Base-by-base conservation (phyloP, 352 stramenopile species). In the Globisporangium nodosum region DNA sequence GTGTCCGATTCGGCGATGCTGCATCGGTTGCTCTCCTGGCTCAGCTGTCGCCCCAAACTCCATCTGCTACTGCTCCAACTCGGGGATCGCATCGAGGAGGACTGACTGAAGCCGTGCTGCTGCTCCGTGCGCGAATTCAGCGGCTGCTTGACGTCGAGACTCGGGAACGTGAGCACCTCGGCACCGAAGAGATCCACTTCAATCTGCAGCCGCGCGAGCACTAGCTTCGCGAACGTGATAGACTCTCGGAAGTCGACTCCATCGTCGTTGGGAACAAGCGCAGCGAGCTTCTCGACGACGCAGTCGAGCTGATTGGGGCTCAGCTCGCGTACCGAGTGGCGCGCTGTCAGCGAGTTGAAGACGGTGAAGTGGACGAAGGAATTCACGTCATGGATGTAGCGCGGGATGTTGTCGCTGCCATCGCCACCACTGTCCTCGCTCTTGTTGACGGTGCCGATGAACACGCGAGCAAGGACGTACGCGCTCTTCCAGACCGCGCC, bases 111-210 rank as follows among this genome's bases (percentile, higher is more conserved):
- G 27, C 31, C 24, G 13, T 11, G 13, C 35, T 43, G 35, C 20
- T 45, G 51, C 43, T 63, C 30, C 11, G 56, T 49, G 56, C 49
- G 56, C 24, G 56, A 56, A 24, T 63, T 63, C 16, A 57, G 9
- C n/a, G 46, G 30, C 20, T 65, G 59, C 31, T 58, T 57, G 48
- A 50, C 24, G 24, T 81, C 77, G 6, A 89, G 57, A 5, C 53
- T 58, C 1, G 79, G 77, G 31, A 89, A 87, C 1, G 70, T 47
- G 35, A 89, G 70, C 33, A 85, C 64, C 42, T 89, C 76, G 20
- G 76, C 61, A 0, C 70, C 75, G 61, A 76, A 82, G 31, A 81
- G 59, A 27, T 87, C 70, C 15, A 85, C 68, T n/a, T 87, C 77
- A 37, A 89, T 59, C 46, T 78, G 64, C 49, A 89, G 56, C 2